A percentile compares a stretch with the other conserved stretches of the same genome.
Conservation (phyloP, 208 protist species). For the Wallacemonas collosoma region DNA sequence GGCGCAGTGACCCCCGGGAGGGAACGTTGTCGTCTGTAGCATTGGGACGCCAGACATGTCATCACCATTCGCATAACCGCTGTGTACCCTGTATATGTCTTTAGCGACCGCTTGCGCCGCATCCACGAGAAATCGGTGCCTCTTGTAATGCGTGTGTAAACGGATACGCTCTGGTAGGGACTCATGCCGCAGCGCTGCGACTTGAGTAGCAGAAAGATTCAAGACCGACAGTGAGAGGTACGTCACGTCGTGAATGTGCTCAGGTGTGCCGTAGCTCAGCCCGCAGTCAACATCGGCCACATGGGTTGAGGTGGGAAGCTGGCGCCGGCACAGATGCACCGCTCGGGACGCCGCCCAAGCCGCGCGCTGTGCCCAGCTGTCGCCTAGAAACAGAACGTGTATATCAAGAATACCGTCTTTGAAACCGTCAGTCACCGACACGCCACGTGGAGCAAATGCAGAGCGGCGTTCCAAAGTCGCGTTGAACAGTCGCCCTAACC, state of each 20-base stretch:
- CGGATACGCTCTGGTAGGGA: neutral
- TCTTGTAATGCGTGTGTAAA: constrained; percentile 13
- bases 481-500: neutral
- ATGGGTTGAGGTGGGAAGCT: neutral
- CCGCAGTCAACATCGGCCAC: neutral
- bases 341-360: constrained; percentile 1
- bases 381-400: constrained; percentile 12
- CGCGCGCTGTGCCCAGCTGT: constrained; percentile 13
- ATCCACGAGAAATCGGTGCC: constrained; percentile 8
- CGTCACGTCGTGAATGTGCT: neutral
- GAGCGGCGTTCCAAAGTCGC: neutral
- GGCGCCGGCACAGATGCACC: constrained; percentile 7
- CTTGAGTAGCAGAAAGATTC: neutral
- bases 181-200: neutral
- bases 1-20: neutral
- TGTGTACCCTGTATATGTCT: neutral
- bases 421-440: no score
- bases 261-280: neutral
- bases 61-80: no score
- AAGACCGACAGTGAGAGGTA: neutral
- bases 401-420: neutral
- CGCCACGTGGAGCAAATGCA: no score
- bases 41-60: neutral
- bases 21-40: neutral
- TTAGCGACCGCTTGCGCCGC: neutral